phyloP scores from a whole-genome alignment of 169 alveolate genomes.

The Plasmodium billcollinsi region DNA sequence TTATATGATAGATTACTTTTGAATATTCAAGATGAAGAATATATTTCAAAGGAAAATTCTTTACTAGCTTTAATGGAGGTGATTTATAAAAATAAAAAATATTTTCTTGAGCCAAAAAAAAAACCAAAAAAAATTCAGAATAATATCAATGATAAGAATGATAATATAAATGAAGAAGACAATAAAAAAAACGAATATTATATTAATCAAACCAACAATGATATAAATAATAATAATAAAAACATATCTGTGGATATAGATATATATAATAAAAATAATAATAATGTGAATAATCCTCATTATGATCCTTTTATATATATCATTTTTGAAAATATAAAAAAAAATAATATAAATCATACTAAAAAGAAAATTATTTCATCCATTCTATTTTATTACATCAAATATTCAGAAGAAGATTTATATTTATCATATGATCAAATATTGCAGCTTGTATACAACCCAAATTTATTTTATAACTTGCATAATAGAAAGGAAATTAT shows the following conservation, averaged over 20 bases:
- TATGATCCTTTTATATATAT: neutral
- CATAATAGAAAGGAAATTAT: constrained; percentile 47
- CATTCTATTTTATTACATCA: constrained; percentile 14
- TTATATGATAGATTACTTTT: constrained; percentile 33
- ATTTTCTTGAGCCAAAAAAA: neutral
- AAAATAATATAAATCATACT: neutral
- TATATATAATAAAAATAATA: too few relatives aligned
- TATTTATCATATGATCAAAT: constrained; percentile 54
- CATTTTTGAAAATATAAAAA: neutral
- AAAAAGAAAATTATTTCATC: neutral
- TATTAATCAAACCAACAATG: too few relatives aligned
- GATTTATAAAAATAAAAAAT: constrained; percentile 50
- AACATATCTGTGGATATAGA: too few relatives aligned
- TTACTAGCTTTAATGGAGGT: constrained; percentile 24
- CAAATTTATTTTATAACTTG: constrained; percentile 36
- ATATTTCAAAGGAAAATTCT: constrained; percentile 61
- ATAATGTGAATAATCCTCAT: too few relatives aligned
- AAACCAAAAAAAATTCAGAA: neutral
- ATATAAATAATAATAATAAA: too few relatives aligned
- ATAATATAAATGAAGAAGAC: neutral
- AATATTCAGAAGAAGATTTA: constrained; percentile 10
- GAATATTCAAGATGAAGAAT: constrained; percentile 28
- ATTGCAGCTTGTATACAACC: constrained; percentile 26
- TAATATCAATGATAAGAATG: neutral
- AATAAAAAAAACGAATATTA: neutral